Evolutionary conservation across 176 grass and related monocot genomes (phyloP).

Genomic region (Oryza officinalis): DNA sequence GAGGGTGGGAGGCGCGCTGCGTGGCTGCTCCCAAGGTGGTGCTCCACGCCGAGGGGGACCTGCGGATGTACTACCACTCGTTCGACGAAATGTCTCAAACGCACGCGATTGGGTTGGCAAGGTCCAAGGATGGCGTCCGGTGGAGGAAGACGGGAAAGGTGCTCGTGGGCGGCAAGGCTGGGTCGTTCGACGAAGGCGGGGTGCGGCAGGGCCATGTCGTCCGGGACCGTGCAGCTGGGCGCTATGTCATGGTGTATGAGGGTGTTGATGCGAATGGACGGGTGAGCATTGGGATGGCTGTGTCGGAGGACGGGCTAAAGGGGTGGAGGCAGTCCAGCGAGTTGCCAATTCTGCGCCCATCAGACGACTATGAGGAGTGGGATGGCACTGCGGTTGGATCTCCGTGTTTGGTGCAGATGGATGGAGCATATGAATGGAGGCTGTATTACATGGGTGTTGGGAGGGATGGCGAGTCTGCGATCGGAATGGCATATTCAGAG

Average conservation of each 20-base stretch:
- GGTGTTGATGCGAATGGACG: slow-evolving; percentile 46
- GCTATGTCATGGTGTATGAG: slow-evolving; percentile 83
- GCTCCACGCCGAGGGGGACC: slow-evolving; percentile 63
- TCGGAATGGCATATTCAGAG: slow-evolving; percentile 79
- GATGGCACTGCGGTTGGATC: slow-evolving; percentile 57
- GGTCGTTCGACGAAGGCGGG: slow-evolving; percentile 69
- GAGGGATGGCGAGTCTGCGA: slow-evolving; percentile 46
- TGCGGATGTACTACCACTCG: slow-evolving; percentile 96
- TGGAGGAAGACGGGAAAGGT: slow-evolving; percentile 72
- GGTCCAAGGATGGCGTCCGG: slow-evolving; percentile 74
- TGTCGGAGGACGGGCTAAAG: slow-evolving; percentile 63
- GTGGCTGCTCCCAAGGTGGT: slow-evolving; percentile 68
- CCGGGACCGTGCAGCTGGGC: slow-evolving; percentile 47
- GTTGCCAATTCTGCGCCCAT: slow-evolving; percentile 49
- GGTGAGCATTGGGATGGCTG: slow-evolving; percentile 67
- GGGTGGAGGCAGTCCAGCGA: slow-evolving; percentile 66
- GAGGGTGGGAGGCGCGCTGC: slow-evolving; percentile 60
- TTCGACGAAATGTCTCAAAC: slow-evolving; percentile 58
- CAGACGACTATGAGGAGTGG: slow-evolving; percentile 60
- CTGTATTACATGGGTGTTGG: slow-evolving; percentile 71
- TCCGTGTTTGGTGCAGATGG: slow-evolving; percentile 74
- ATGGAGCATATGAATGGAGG: slow-evolving; percentile 70
- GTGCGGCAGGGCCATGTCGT: slow-evolving; percentile 69
- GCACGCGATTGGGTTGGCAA: slow-evolving; percentile 58
- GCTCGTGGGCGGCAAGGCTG: slow-evolving; percentile 46